Evolutionary conservation across 2,329 filamentous ascomycete genomes (phyloP).

Genomic region (Colletotrichum liriopes): DNA sequence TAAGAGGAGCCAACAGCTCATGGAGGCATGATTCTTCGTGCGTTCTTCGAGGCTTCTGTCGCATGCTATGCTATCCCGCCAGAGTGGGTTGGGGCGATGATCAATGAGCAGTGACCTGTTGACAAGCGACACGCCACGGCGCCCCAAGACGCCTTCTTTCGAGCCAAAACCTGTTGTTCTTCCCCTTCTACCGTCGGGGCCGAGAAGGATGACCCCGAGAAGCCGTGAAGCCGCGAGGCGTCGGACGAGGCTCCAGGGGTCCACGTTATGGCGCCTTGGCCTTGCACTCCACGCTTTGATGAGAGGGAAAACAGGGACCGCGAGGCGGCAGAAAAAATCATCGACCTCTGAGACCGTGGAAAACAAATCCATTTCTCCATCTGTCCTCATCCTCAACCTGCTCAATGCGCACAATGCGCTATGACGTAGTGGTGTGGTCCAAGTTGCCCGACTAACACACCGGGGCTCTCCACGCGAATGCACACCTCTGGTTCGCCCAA

Average conservation of each 20-base stretch:
- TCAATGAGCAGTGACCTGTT: not conserved
- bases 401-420: slow-evolving; percentile 36
- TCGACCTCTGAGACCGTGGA: slow-evolving; percentile 22
- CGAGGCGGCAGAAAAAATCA: slow-evolving; percentile 24
- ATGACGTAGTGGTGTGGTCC: slow-evolving; percentile 40
- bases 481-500: slow-evolving; percentile 28
- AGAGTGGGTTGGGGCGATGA: slow-evolving; percentile 9
- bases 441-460: slow-evolving; percentile 34
- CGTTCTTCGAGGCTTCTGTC: slow-evolving; percentile 38
- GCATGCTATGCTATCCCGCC: slow-evolving; percentile 29
- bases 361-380: slow-evolving; percentile 34
- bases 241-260: slow-evolving; percentile 29
- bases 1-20: not conserved
- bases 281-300: slow-evolving; percentile 14
- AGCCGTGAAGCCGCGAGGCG: slow-evolving; percentile 24
- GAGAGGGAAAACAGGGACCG: slow-evolving; percentile 19
- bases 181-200: slow-evolving; percentile 17
- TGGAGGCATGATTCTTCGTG: slow-evolving; percentile 28
- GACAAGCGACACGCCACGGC: not conserved
- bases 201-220: slow-evolving; percentile 15
- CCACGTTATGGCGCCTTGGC: slow-evolving; percentile 21
- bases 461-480: slow-evolving; percentile 29
- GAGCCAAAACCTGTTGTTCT: not conserved
- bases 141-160: not conserved
- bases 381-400: slow-evolving; percentile 34